A percentile compares a stretch with the other conserved stretches of the same genome.
phyloP scores from a whole-genome alignment of 306 rosid species.

The Elaeagnus macrophylla region DNA sequence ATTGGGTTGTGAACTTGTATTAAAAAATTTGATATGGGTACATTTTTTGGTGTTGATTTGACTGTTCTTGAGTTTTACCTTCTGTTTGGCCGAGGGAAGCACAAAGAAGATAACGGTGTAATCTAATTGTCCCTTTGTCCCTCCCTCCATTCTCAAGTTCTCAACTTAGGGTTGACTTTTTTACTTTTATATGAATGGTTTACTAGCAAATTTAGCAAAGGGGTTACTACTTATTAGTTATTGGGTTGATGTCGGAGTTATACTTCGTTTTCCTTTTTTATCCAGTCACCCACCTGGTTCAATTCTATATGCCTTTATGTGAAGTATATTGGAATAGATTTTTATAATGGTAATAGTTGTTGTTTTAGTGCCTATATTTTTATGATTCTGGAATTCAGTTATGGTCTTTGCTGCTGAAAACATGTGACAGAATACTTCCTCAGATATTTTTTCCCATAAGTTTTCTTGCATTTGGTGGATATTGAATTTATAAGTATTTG shows the following conservation, averaged over 20 bases:
- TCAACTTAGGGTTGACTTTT: no score
- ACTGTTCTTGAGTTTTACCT: not conserved
- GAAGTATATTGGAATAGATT: not conserved
- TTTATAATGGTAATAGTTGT: not conserved
- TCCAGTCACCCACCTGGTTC: no score
- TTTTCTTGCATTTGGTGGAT: no score
- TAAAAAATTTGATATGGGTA: constrained; percentile 7
- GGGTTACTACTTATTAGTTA: no score
- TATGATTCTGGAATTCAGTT: not conserved
- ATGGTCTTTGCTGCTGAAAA: not conserved
- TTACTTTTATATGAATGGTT: no score
- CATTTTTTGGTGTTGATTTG: constrained; percentile 5
- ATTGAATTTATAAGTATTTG: no score
- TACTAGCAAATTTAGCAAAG: no score
- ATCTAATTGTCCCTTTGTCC: no score
- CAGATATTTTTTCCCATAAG: no score
- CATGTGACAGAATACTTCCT: not conserved
- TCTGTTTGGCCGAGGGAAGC: not conserved
- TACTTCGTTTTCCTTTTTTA: no score
- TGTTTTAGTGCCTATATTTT: not conserved
- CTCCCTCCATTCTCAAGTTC: no score
- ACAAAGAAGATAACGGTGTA: not conserved
- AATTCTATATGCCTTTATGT: not conserved
- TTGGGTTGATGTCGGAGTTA: no score
- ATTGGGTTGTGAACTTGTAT: constrained; percentile 6